Percentiles rank a stretch among this genome's conserved stretches.
phyloP scores from a whole-genome alignment of 2,329 filamentous ascomycete species.

The Xylariales sp. region DNA sequence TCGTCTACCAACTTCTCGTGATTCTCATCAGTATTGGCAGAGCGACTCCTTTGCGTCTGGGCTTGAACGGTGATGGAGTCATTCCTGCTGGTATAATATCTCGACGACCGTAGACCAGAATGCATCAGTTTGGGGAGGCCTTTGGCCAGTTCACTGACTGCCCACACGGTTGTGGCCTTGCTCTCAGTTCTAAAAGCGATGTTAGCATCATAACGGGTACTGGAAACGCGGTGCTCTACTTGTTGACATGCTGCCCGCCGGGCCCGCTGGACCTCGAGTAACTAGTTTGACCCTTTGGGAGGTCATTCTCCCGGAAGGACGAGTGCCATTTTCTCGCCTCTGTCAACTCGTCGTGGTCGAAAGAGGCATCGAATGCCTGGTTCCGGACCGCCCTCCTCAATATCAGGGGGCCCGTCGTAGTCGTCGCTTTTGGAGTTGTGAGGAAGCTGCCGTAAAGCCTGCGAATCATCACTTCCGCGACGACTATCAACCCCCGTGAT shows the following conservation, averaged over 20 bases:
- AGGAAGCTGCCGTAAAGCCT: not conserved
- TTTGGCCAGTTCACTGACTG: slow-evolving; percentile 40
- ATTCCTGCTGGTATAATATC: slow-evolving; percentile 47
- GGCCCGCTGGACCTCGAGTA: slow-evolving; percentile 57
- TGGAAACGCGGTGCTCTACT: slow-evolving; percentile 32
- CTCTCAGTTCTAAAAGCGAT: slow-evolving; percentile 49
- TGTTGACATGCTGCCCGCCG: slow-evolving; percentile 59
- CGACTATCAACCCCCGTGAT: too few species aligned
- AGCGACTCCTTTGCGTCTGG: slow-evolving; percentile 48
- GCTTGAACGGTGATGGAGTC: slow-evolving; percentile 52
- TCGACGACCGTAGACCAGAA: slow-evolving; percentile 41
- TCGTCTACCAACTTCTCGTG: slow-evolving; percentile 44
- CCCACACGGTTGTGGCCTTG: slow-evolving; percentile 52
- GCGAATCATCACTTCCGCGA: not conserved
- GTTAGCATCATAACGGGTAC: not conserved
- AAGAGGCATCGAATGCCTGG: slow-evolving; percentile 42
- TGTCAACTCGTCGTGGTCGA: slow-evolving; percentile 45
- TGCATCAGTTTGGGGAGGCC: slow-evolving; percentile 45
- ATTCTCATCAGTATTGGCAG: slow-evolving; percentile 50
- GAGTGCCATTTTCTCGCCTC: slow-evolving; percentile 49
- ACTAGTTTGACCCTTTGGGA: slow-evolving; percentile 48
- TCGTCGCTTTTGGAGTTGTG: not conserved
- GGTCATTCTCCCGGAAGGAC: slow-evolving; percentile 34
- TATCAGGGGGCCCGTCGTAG: not conserved
- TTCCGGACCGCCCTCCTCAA: slow-evolving; percentile 19